phyloP scores from a whole-genome alignment of 495 filamentous ascomycete species.

The Tetracladium marchalianum region DNA sequence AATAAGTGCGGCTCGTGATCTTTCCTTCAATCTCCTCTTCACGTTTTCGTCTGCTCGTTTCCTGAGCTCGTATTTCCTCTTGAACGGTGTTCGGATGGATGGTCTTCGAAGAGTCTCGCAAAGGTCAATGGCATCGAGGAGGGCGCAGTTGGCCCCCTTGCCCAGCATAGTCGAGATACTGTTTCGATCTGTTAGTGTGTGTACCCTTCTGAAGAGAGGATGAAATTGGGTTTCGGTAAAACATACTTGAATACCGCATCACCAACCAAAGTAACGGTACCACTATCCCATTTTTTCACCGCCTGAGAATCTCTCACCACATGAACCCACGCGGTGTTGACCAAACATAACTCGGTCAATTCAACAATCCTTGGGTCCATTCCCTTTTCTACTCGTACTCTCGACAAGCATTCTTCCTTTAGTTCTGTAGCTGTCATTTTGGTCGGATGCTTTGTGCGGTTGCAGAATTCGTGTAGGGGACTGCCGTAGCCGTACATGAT shows the following conservation, averaged over 20 bases:
- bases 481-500: conserved; percentile 17
- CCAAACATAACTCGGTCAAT: conserved; percentile 4
- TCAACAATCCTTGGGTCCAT: conserved; percentile 5
- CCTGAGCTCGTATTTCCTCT: neutral
- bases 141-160: conserved; percentile 19
- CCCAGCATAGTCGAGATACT: conserved; percentile 16
- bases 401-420: conserved; percentile 11
- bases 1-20: conserved; percentile 7
- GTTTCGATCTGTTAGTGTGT: neutral
- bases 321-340: conserved; percentile 15
- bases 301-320: conserved; percentile 10
- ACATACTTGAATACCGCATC: conserved; percentile 18
- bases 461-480: conserved; percentile 8
- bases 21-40: conserved; percentile 7
- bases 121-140: conserved; percentile 13
- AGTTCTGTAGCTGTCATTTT: conserved; percentile 14
- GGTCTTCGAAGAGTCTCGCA: conserved; percentile 1
- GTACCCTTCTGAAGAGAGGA: neutral
- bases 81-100: neutral
- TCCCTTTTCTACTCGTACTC: neutral
- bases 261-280: conserved; percentile 12
- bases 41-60: conserved; percentile 8
- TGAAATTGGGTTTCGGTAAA: neutral
- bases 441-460: conserved; percentile 6
- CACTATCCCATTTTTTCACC: conserved; percentile 12